These are phyloP conservation scores for Aspergillus puulaauensis DNA, from an alignment of 2,329 filamentous ascomycete species.

Conservation along the genomic window DNA sequence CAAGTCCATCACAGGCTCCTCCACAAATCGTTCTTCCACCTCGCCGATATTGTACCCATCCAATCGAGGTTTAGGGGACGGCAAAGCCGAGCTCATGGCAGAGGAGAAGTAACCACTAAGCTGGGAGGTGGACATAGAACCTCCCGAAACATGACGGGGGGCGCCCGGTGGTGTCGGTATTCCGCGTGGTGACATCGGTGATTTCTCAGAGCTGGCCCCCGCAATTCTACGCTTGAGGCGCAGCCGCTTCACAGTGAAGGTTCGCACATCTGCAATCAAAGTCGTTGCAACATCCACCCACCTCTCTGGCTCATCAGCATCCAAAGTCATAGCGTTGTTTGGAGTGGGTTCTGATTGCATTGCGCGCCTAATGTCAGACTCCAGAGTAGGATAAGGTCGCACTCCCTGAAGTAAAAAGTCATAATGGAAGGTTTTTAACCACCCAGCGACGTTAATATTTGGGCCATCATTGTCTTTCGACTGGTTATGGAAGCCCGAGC, in stretches of 20 bases:
- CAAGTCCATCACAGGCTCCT: conserved; percentile 58
- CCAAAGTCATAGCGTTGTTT: conserved; percentile 33
- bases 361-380: conserved; percentile 55
- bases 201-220: conserved; percentile 17
- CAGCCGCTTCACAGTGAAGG: conserved; percentile 56
- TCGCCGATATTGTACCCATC: conserved; percentile 26
- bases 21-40: conserved; percentile 52
- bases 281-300: conserved; percentile 61
- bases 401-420: conserved; percentile 61
- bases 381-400: conserved; percentile 52
- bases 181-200: conserved; percentile 21
- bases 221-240: conserved; percentile 51
- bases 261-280: conserved; percentile 55
- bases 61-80: conserved; percentile 15
- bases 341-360: conserved; percentile 57
- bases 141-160: conserved; percentile 26
- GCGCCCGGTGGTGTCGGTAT: conserved; percentile 23
- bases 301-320: conserved; percentile 38
- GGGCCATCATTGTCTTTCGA: conserved; percentile 44
- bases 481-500: conserved; percentile 32
- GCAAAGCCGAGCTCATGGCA: conserved; percentile 24
- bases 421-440: conserved; percentile 57
- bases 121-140: conserved; percentile 25
- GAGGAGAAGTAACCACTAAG: conserved; percentile 27
- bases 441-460: conserved; percentile 58